Base-by-base conservation (phyloP, 1,284 basidiomycete species). In the Puccinia coronata region DNA sequence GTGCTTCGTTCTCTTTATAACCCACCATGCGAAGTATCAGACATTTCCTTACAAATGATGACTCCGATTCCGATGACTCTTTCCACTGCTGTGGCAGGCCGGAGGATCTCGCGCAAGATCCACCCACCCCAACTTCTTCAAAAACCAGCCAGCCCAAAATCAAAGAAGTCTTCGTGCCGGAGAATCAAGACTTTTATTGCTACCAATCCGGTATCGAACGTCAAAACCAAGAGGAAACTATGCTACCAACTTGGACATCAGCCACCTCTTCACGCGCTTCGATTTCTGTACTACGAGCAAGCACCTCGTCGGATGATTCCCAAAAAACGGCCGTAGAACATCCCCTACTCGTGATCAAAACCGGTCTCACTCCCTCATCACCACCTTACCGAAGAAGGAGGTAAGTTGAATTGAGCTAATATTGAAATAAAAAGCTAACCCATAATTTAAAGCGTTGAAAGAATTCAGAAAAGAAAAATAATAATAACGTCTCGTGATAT, bases 61-160 rank as follows among this genome's bases (percentile, higher is more conserved):
- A 41, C 39, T 41, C 36, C 16, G 65, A 43, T 49, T 69, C 65
- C 12, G 65, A 69, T 34, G 65, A 69, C 11, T 69, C 65, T 43
- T 43, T 69, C 43, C 65, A 69, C 25, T 69, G 65, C 47, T 69
- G 65, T n/a, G 65, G 65, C 12, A 69, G 28, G 41, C 65, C 65
- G 2, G 65, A 69, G 25, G 65, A 69, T 16, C 39, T 69, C 25
- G 6, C 36, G 3, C 12, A 8, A n/a, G 41, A 47, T 18, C 65
- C 65, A 11, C 43, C 34, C 9, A 8, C 25, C 23, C 12, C 23
- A 6, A 28, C 16, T 12, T 25, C n/a, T 25, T 20, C 20, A 47
- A 6, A 69, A 61, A 25, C 18, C 12, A 8, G 5, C 14, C 3
- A 2, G n/a, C 31, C 59, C 11, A 36, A 11, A 28, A 36, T 61